phyloP scores from a whole-genome alignment of 495 filamentous ascomycete genomes.

The Bathelium albidoporum region DNA sequence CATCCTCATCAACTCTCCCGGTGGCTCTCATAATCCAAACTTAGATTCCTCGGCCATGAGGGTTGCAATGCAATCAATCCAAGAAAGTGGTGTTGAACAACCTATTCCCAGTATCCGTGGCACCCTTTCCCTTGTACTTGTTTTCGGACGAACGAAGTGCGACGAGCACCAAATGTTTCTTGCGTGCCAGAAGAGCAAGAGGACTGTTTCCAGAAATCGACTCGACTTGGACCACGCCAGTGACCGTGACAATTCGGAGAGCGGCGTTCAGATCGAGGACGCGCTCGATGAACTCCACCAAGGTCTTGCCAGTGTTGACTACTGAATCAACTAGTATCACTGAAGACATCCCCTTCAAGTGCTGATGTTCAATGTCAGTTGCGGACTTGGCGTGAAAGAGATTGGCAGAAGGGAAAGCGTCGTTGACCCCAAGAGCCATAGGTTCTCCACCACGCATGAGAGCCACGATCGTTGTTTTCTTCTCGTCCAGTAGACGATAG shows the following conservation, averaged over 20 bases:
- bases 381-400: slow-evolving; percentile 46
- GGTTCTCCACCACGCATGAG: slow-evolving; percentile 59
- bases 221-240: slow-evolving; percentile 45
- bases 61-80: slow-evolving; percentile 15
- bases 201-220: slow-evolving; percentile 27
- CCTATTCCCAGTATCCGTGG: slow-evolving; percentile 49
- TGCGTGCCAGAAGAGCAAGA: slow-evolving; percentile 21
- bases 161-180: slow-evolving; percentile 34
- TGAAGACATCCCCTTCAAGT: slow-evolving; percentile 34
- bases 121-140: slow-evolving; percentile 42
- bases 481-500: slow-evolving; percentile 43
- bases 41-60: too few species aligned
- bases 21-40: too few species aligned
- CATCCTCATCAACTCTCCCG: too few species aligned
- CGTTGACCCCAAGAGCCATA: slow-evolving; percentile 54
- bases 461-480: slow-evolving; percentile 45
- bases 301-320: slow-evolving; percentile 46
- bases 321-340: slow-evolving; percentile 54
- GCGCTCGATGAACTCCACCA: slow-evolving; percentile 43
- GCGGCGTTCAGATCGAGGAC: slow-evolving; percentile 36
- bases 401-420: slow-evolving; percentile 43
- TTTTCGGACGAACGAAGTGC: slow-evolving; percentile 46
- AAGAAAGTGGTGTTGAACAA: slow-evolving; percentile 48
- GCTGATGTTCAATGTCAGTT: slow-evolving; percentile 35
- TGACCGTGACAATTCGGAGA: slow-evolving; percentile 46